Conservation (phyloP, 2,329 filamentous ascomycete genomes). For the Proliferodiscus dingleyae region DNA sequence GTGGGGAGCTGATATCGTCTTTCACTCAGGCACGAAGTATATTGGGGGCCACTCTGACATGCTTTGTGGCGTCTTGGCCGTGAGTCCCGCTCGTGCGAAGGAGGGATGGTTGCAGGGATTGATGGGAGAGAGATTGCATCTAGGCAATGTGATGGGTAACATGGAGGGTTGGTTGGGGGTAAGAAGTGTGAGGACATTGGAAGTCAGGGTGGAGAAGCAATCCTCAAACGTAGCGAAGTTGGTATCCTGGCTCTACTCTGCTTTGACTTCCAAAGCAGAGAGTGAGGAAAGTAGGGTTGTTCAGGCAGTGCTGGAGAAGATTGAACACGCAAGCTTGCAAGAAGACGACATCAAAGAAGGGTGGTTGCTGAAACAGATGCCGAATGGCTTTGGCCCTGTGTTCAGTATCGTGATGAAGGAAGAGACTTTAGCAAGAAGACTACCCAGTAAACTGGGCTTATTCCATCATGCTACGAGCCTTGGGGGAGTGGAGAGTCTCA, state of each 20-base stretch:
- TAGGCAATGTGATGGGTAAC: constrained; percentile 83
- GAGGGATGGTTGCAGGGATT: constrained; percentile 57
- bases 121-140: constrained; percentile 62
- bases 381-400: constrained; percentile 81
- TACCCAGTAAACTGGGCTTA: constrained; percentile 74
- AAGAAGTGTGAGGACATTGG: constrained; percentile 77
- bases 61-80: constrained; percentile 77
- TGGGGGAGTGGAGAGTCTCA: constrained; percentile 89
- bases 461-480: constrained; percentile 95
- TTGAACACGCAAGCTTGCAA: constrained; percentile 80
- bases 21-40: constrained; percentile 96
- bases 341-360: constrained; percentile 49
- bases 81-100: constrained; percentile 46
- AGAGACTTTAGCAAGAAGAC: constrained; percentile 53
- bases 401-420: constrained; percentile 69
- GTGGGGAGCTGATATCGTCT: constrained; percentile 76
- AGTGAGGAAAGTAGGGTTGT: constrained; percentile 39
- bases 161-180: constrained; percentile 91
- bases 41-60: constrained; percentile 93
- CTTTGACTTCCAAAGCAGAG: constrained; percentile 26
- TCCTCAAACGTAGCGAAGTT: constrained; percentile 64
- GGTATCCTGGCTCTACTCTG: constrained; percentile 62
- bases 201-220: constrained; percentile 75
- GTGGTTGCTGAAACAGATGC: constrained; percentile 88
- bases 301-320: constrained; percentile 49